phyloP scores from a whole-genome alignment of 495 filamentous ascomycete species.

The Zalerion maritima region DNA sequence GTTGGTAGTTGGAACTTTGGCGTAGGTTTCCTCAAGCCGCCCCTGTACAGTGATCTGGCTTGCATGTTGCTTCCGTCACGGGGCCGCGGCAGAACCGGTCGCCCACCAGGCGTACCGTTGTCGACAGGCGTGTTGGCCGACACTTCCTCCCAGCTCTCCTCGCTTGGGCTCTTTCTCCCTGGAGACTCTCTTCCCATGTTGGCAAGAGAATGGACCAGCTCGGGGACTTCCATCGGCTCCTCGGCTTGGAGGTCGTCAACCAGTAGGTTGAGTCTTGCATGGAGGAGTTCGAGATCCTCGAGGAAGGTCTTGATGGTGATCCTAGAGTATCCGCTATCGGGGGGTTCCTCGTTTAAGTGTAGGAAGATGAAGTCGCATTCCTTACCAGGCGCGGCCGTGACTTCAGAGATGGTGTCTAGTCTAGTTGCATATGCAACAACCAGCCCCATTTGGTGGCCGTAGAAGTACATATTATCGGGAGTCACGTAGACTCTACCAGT shows the following conservation, averaged over 20 bases:
- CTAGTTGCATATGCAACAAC: constrained; percentile 64
- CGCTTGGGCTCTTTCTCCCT: constrained; percentile 48
- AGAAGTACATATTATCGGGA: constrained; percentile 76
- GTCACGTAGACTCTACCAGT: constrained; percentile 84
- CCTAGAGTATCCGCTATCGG: constrained; percentile 48
- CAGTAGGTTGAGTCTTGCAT: constrained; percentile 69
- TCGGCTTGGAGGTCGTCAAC: constrained; percentile 60
- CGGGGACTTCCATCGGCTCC: constrained; percentile 38
- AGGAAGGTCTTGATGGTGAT: constrained; percentile 86
- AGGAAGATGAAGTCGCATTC: constrained; percentile 91
- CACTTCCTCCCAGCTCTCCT: constrained; percentile 90
- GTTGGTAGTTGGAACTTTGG: constrained; percentile 75
- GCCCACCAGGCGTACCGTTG: constrained; percentile 30
- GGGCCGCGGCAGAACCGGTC: constrained; percentile 24
- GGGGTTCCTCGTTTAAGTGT: constrained; percentile 52
- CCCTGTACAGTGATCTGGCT: constrained; percentile 43
- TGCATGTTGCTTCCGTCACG: constrained; percentile 47
- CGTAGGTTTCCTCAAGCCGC: constrained; percentile 35
- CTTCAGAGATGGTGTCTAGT: constrained; percentile 65
- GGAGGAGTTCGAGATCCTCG: constrained; percentile 68
- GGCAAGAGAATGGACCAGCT: constrained; percentile 31
- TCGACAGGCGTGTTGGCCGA: constrained; percentile 49
- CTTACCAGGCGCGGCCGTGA: constrained; percentile 75
- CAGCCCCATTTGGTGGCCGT: constrained; percentile 85
- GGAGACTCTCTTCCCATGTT: constrained; percentile 48